These are phyloP conservation scores for Penicillium sclerotiorum DNA, from an alignment of 2,329 filamentous ascomycete genomes.

Conservation along the genomic window DNA sequence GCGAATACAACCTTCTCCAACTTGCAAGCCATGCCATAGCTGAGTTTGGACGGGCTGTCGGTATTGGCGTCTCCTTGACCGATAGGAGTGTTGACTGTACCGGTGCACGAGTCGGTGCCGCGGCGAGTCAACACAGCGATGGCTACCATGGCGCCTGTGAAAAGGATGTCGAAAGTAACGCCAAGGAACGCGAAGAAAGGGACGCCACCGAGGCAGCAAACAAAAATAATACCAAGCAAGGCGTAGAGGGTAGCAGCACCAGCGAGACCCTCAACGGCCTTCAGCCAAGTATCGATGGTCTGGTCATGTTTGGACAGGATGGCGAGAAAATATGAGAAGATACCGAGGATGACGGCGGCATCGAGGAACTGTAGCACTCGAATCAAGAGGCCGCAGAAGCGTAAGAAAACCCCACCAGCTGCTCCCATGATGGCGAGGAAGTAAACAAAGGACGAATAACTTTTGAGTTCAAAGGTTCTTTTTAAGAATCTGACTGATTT, in stretches of 20 bases:
- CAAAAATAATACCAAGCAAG: slow-evolving; percentile 69
- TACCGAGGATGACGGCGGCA: slow-evolving; percentile 71
- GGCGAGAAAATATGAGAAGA: slow-evolving; percentile 84
- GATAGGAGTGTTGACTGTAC: slow-evolving; percentile 67
- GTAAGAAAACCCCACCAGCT: slow-evolving; percentile 64
- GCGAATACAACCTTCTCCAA: slow-evolving; percentile 78
- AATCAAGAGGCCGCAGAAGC: slow-evolving; percentile 69
- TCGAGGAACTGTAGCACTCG: slow-evolving; percentile 74
- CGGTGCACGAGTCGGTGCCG: slow-evolving; percentile 68
- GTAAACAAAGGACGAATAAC: no score
- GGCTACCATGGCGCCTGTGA: slow-evolving; percentile 77
- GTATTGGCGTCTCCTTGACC: slow-evolving; percentile 62
- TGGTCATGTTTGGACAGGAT: slow-evolving; percentile 67
- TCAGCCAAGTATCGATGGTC: slow-evolving; percentile 64
- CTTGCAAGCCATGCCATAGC: slow-evolving; percentile 66
- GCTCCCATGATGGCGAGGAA: slow-evolving; percentile 57
- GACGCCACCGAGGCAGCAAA: slow-evolving; percentile 78
- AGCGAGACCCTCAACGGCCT: slow-evolving; percentile 76
- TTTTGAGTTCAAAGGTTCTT: no score
- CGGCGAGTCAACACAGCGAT: slow-evolving; percentile 73
- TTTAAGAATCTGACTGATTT: no score
- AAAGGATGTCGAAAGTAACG: slow-evolving; percentile 75
- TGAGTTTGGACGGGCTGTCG: slow-evolving; percentile 52
- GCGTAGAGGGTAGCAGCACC: slow-evolving; percentile 76
- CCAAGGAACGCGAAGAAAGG: slow-evolving; percentile 71